Evolutionary conservation across 2,329 filamentous ascomycete genomes (phyloP).

Genomic region (Ceratocystis albifundus): DNA sequence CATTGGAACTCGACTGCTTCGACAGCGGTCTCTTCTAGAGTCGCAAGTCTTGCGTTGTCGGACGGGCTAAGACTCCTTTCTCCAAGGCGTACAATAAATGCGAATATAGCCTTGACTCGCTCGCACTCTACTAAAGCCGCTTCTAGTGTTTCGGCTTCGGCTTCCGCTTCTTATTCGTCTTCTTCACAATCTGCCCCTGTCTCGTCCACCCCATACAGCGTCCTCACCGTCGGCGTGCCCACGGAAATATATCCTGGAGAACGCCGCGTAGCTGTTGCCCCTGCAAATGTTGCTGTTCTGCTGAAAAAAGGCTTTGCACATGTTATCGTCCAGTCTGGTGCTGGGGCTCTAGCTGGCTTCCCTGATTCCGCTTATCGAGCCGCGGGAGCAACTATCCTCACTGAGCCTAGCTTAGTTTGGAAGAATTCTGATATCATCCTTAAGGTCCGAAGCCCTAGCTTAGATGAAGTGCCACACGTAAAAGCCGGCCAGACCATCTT

Average conservation of each 20-base stretch:
- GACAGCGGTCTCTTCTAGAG: not conserved
- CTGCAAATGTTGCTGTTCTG: conserved; percentile 67
- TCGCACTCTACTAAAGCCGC: conserved; percentile 33
- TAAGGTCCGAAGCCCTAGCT: conserved; percentile 67
- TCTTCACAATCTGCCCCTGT: conserved; percentile 27
- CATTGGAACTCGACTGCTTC: not conserved
- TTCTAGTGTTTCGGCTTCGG: conserved; percentile 7
- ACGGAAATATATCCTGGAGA: conserved; percentile 68
- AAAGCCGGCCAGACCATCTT: conserved; percentile 62
- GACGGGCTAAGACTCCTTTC: not conserved
- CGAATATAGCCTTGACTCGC: not conserved
- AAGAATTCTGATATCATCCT: conserved; percentile 64
- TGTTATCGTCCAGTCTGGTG: conserved; percentile 67
- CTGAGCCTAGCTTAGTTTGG: conserved; percentile 57
- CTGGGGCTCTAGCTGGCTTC: conserved; percentile 67
- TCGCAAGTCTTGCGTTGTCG: not conserved
- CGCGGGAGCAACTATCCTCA: conserved; percentile 67
- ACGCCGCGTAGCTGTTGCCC: conserved; percentile 72
- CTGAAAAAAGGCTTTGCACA: conserved; percentile 75
- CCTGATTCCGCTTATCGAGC: conserved; percentile 63
- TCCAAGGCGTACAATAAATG: not conserved
- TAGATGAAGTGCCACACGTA: conserved; percentile 57
- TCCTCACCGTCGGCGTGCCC: conserved; percentile 67
- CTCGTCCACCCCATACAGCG: conserved; percentile 51
- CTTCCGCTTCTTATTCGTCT: not conserved